A percentile compares a stretch with the other conserved stretches of the same genome.
phyloP scores from a whole-genome alignment of 306 rosid species.

The Quercus rubra region DNA sequence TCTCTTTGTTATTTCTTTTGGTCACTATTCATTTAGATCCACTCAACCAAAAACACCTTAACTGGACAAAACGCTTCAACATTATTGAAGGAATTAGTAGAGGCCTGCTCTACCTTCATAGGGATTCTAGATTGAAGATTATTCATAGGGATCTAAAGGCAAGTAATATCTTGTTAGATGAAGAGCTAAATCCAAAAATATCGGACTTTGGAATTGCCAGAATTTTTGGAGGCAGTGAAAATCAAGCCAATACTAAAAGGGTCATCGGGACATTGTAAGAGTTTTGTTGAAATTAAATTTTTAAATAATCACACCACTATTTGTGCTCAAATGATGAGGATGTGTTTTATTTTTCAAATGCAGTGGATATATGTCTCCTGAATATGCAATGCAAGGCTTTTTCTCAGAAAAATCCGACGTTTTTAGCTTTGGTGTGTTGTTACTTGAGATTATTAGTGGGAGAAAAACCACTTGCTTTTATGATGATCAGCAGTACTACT shows the following conservation, averaged over 20 bases:
- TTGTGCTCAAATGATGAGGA: not conserved
- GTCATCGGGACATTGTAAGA: constrained; percentile 16
- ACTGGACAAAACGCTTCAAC: constrained; percentile 30
- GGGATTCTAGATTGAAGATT: constrained; percentile 24
- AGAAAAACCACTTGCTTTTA: constrained; percentile 34
- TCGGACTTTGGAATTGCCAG: constrained; percentile 11
- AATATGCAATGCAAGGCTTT: constrained; percentile 34
- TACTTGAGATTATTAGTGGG: constrained; percentile 32
- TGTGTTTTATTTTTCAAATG: not conserved
- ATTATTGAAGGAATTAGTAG: constrained; percentile 33
- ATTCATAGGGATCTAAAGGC: constrained; percentile 26
- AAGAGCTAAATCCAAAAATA: constrained; percentile 23
- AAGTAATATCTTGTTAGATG: constrained; percentile 21
- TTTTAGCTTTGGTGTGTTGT: constrained; percentile 34
- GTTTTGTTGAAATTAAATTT: not conserved
- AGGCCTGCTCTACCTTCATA: constrained; percentile 28
- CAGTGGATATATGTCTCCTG: constrained; percentile 39
- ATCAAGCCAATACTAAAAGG: not conserved
- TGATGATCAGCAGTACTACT: constrained; percentile 9
- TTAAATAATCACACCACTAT: not conserved
- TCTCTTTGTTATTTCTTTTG: not conserved
- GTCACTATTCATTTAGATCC: not conserved
- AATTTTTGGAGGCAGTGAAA: not conserved
- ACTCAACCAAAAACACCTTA: not conserved
- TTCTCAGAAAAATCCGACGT: constrained; percentile 39